Percentiles rank a stretch among this genome's conserved stretches.
phyloP scores from a whole-genome alignment of 1,284 basidiomycete genomes.

The Pterulicium gracile region DNA sequence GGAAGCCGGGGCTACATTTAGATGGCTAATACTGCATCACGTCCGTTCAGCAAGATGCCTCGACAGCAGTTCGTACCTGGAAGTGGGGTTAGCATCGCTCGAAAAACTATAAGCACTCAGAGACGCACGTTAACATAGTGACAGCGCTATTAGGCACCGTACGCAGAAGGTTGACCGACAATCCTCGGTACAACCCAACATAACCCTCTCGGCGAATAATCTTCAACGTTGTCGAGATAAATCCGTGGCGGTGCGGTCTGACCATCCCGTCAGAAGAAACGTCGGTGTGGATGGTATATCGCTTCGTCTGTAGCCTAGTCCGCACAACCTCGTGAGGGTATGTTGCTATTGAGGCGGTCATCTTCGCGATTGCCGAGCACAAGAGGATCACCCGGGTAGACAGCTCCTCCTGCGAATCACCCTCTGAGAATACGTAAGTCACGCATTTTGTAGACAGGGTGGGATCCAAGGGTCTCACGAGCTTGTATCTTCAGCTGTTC shows the following conservation, averaged over 20 bases:
- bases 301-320: slow-evolving; percentile 82
- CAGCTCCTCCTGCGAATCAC: slow-evolving; percentile 46
- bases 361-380: slow-evolving; percentile 85
- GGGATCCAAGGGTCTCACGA: slow-evolving; percentile 41
- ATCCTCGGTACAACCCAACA: slow-evolving; percentile 79
- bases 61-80: slow-evolving; percentile 60
- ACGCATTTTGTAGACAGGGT: slow-evolving; percentile 3
- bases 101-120: slow-evolving; percentile 27
- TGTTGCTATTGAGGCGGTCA: slow-evolving; percentile 87
- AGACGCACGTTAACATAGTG: slow-evolving; percentile 93
- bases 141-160: slow-evolving; percentile 93
- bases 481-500: slow-evolving; percentile 80
- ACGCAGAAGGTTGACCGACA: slow-evolving; percentile 83
- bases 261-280: slow-evolving; percentile 49
- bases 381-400: slow-evolving; percentile 64
- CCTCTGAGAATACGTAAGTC: slow-evolving; percentile 26
- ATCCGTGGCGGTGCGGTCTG: slow-evolving; percentile 38
- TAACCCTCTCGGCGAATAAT: slow-evolving; percentile 78
- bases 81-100: background rate
- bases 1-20: too few relatives aligned
- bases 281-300: slow-evolving; percentile 45
- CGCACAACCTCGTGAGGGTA: slow-evolving; percentile 96
- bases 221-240: slow-evolving; percentile 62
- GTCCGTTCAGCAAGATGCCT: slow-evolving; percentile 37
- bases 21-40: too few relatives aligned